These are phyloP conservation scores for Ulota crispa DNA, from an alignment of 225 moss, liverwort and hornwort genomes.

Conservation along the genomic window DNA sequence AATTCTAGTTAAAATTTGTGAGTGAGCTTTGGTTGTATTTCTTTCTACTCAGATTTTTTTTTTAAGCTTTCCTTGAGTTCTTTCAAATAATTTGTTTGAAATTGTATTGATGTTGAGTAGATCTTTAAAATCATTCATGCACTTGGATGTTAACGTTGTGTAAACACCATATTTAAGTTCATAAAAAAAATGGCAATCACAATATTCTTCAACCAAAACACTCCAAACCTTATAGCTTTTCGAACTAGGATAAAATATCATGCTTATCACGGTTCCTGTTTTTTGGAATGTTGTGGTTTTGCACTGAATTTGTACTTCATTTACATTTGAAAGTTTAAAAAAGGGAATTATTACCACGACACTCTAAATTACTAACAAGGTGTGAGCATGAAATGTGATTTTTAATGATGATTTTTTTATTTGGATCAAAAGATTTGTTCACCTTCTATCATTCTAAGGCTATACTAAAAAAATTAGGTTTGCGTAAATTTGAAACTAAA, in stretches of 20 bases:
- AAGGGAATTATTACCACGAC: no score
- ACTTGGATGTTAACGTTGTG: background rate
- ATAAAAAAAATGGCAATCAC: background rate
- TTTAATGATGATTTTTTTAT: no score
- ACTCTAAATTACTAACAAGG: no score
- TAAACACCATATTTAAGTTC: background rate
- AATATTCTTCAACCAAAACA: background rate
- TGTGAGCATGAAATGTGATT: no score
- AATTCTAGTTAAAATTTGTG: background rate
- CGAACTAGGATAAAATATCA: background rate
- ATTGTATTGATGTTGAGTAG: background rate
- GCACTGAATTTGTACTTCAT: background rate
- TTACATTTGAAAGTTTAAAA: background rate
- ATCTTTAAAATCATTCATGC: no score
- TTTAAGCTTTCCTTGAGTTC: background rate
- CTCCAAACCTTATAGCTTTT: background rate
- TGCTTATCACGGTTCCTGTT: background rate
- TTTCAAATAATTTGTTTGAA: background rate
- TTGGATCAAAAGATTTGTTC: no score
- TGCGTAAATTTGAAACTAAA: no score
- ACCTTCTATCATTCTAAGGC: no score
- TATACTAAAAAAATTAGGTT: no score
- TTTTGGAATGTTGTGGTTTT: background rate
- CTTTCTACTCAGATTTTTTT: background rate
- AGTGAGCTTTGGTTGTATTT: background rate